phyloP scores from a whole-genome alignment of 768 basidiomycete genomes.

The Trametes meyenii region DNA sequence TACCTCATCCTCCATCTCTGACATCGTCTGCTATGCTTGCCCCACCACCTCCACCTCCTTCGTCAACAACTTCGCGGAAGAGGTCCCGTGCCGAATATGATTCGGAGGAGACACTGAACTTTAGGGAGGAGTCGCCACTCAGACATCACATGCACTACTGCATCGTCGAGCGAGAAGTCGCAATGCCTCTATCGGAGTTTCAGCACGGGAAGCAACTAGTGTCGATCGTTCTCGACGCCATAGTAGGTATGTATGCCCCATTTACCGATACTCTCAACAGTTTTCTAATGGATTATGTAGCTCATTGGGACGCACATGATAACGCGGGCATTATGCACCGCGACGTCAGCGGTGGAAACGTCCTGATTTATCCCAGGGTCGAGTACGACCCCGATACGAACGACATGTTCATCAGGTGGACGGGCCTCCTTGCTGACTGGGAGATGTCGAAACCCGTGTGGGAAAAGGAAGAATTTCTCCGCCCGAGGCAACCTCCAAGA shows the following conservation, averaged over 20 bases:
- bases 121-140: too few species aligned
- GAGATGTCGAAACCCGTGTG: background rate
- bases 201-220: background rate
- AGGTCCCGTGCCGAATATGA: too few species aligned
- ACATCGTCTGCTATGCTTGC: too few species aligned
- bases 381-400: background rate
- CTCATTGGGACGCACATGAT: background rate
- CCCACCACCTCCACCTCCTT: too few species aligned
- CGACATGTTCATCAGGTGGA: background rate
- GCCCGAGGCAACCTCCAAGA: background rate
- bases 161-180: too few species aligned
- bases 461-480: too few species aligned
- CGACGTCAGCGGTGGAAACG: slow-evolving; percentile 1
- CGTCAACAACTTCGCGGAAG: too few species aligned
- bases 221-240: background rate
- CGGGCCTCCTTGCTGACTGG: slow-evolving; percentile 1
- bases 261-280: too few species aligned
- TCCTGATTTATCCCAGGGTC: background rate
- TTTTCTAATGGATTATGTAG: background rate
- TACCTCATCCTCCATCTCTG: too few species aligned
- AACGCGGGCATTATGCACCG: background rate
- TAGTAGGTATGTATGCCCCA: background rate
- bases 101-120: too few species aligned
- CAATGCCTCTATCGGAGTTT: background rate
- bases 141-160: too few species aligned